A percentile compares a stretch with the other conserved stretches of the same genome.
These are phyloP conservation scores for Dioszegia hungarica DNA, from an alignment of 768 basidiomycete species.

Conservation along the genomic window DNA sequence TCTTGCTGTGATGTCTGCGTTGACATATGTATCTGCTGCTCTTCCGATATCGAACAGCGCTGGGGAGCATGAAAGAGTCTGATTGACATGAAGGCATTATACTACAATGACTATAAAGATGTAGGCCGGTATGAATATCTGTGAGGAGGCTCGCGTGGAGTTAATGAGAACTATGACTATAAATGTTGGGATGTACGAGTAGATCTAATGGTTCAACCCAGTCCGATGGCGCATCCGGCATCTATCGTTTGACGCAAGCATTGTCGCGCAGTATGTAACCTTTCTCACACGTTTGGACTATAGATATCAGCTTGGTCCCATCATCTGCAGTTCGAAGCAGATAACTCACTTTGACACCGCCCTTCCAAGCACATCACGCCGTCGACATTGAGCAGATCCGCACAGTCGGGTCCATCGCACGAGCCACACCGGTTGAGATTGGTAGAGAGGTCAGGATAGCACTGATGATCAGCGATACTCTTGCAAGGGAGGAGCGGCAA, in stretches of 20 bases:
- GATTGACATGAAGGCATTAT: too few species aligned
- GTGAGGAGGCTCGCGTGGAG: too few species aligned
- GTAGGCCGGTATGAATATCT: too few species aligned
- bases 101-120: too few species aligned
- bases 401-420: neutral
- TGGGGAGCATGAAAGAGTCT: too few species aligned
- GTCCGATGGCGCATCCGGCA: too few species aligned
- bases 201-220: too few species aligned
- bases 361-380: neutral
- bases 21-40: neutral
- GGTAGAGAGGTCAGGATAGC: neutral
- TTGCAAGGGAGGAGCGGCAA: neutral
- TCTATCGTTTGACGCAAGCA: neutral
- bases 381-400: neutral
- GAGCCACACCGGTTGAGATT: neutral
- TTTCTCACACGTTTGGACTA: neutral
- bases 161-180: too few species aligned
- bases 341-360: neutral
- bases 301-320: neutral
- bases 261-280: neutral
- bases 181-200: too few species aligned
- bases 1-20: slow-evolving; percentile 15
- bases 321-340: neutral
- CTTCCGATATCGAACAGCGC: too few species aligned
- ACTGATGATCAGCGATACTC: neutral